phyloP scores from a whole-genome alignment of 2,329 filamentous ascomycete genomes.

The Aspergillus novofumigatus region DNA sequence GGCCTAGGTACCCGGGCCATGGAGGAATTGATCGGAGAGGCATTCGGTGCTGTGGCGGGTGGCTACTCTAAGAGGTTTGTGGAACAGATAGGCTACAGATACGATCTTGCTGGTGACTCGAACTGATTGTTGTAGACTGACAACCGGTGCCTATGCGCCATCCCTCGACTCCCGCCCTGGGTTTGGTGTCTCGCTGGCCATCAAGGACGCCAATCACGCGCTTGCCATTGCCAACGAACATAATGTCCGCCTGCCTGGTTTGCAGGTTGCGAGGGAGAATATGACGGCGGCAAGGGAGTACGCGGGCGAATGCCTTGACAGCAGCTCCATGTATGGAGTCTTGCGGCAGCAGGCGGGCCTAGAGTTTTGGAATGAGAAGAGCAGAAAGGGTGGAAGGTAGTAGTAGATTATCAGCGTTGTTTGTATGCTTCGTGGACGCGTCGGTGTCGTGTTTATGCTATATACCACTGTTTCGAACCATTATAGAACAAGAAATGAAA shows the following conservation, averaged over 20 bases:
- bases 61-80: conserved; percentile 40
- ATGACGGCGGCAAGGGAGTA: conserved; percentile 35
- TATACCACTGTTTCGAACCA: background rate
- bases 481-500: background rate
- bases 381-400: conserved; percentile 17
- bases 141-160: conserved; percentile 41
- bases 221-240: conserved; percentile 29
- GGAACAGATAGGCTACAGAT: too few relatives aligned
- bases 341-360: conserved; percentile 34
- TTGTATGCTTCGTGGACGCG: too few relatives aligned
- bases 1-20: conserved; percentile 40
- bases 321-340: conserved; percentile 36
- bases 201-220: conserved; percentile 37
- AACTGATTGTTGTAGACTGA: conserved; percentile 26
- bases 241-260: conserved; percentile 29
- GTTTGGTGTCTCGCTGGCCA: conserved; percentile 35
- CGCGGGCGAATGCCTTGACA: conserved; percentile 35
- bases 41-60: conserved; percentile 41
- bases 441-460: background rate
- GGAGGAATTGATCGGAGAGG: conserved; percentile 42
- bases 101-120: too few relatives aligned
- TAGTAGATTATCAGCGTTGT: background rate
- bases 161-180: conserved; percentile 32
- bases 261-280: conserved; percentile 31
- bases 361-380: conserved; percentile 39